phyloP scores from a whole-genome alignment of 2,329 filamentous ascomycete species.

The Apiospora kogelbergensis region DNA sequence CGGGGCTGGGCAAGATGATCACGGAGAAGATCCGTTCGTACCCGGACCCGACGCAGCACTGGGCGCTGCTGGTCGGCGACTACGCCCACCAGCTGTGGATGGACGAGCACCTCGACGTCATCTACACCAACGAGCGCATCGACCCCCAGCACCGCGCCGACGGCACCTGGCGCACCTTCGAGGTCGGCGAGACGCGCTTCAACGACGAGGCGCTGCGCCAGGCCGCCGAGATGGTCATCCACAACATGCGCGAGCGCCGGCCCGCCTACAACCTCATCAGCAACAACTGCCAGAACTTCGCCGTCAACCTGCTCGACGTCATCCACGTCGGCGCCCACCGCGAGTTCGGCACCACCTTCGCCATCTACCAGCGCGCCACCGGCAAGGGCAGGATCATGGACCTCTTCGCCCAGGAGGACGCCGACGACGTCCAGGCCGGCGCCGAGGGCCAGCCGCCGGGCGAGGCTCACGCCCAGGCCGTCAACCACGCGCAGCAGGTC shows the following conservation, averaged over 20 bases:
- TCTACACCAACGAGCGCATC: constrained; percentile 54
- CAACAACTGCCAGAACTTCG: constrained; percentile 62
- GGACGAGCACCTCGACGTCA: constrained; percentile 57
- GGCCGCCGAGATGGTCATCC: constrained; percentile 53
- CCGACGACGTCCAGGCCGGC: constrained; percentile 30
- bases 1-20: constrained; percentile 55
- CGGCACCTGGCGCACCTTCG: constrained; percentile 45
- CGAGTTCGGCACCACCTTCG: constrained; percentile 53
- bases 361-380: constrained; percentile 51
- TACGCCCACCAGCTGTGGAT: constrained; percentile 61
- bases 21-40: constrained; percentile 54
- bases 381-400: constrained; percentile 51
- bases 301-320: constrained; percentile 51
- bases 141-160: constrained; percentile 43
- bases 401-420: constrained; percentile 42
- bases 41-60: constrained; percentile 61
- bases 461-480: constrained; percentile 34
- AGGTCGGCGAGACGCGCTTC: constrained; percentile 52
- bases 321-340: constrained; percentile 50
- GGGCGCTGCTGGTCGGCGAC: constrained; percentile 57
- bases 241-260: constrained; percentile 47
- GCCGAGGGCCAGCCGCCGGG: constrained; percentile 26
- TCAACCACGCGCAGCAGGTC: constrained; percentile 50
- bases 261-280: constrained; percentile 58
- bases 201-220: constrained; percentile 53